A percentile compares a stretch with the other conserved stretches of the same genome.
Evolutionary conservation across 177 flowering plant species (phyloP).

Genomic region (Vitis hybrid): DNA sequence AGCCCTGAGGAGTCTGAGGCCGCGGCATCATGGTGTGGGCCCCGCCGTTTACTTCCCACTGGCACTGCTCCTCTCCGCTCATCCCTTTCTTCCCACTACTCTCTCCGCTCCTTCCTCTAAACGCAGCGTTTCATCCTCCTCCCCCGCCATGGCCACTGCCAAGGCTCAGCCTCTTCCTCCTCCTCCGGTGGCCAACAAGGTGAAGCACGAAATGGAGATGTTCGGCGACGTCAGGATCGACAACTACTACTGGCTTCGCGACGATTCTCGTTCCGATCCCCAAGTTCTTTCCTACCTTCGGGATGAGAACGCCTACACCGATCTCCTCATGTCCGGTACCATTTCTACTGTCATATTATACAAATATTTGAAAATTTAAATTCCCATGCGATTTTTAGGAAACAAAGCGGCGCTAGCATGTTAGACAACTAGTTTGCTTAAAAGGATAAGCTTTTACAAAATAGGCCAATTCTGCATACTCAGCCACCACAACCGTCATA

Average conservation of each 20-base stretch:
- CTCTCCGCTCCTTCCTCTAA: neutral
- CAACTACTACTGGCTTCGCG: constrained; percentile 92
- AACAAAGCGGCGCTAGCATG: too few relatives aligned
- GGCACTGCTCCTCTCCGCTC: neutral
- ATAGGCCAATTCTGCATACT: too few relatives aligned
- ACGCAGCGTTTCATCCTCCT: neutral
- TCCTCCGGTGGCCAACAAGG: constrained; percentile 77
- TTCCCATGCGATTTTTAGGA: too few relatives aligned
- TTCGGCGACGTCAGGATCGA: constrained; percentile 84
- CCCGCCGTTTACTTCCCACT: neutral
- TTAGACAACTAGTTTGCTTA: too few relatives aligned
- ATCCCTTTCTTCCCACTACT: neutral
- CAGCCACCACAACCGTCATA: too few relatives aligned
- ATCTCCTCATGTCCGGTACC: constrained; percentile 65
- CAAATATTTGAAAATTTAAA: too few relatives aligned
- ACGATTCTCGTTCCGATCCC: constrained; percentile 79
- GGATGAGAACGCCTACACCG: constrained; percentile 64
- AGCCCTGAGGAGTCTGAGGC: too few relatives aligned
- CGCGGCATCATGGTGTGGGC: too few relatives aligned
- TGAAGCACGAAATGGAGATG: constrained; percentile 76
- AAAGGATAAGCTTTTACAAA: too few relatives aligned
- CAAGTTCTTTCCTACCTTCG: constrained; percentile 58
- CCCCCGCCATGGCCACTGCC: constrained; percentile 1
- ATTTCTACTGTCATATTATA: neutral
- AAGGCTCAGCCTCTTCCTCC: constrained; percentile 8